Conservation (phyloP, 2,329 filamentous ascomycete species). For the Diplodia corticola region DNA sequence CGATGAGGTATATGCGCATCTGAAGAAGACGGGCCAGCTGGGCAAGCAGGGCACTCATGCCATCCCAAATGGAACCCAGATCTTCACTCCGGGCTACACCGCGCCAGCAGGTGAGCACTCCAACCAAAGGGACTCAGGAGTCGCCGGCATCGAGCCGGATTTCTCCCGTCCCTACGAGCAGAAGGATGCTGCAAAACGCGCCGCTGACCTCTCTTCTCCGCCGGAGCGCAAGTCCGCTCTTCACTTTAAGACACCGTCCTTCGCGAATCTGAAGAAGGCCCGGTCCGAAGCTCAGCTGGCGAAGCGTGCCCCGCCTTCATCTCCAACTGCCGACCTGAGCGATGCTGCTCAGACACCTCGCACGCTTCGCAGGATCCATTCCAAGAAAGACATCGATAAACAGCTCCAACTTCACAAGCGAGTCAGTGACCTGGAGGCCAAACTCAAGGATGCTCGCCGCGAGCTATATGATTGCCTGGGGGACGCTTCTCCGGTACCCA, state of each 20-base stretch:
- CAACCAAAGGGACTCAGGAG: slow-evolving; percentile 23
- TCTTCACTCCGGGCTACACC: slow-evolving; percentile 21
- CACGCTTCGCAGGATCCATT: slow-evolving; percentile 49
- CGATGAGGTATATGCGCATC: slow-evolving; percentile 35
- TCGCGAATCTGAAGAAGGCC: slow-evolving; percentile 20
- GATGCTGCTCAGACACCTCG: slow-evolving; percentile 21
- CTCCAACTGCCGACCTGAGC: not conserved
- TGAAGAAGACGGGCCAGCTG: slow-evolving; percentile 37
- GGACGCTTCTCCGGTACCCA: slow-evolving; percentile 37
- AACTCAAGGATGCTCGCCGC: slow-evolving; percentile 56
- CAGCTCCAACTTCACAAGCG: slow-evolving; percentile 60
- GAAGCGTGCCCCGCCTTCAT: slow-evolving; percentile 24
- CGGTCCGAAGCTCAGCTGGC: slow-evolving; percentile 18
- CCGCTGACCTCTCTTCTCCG: slow-evolving; percentile 17
- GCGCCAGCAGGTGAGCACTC: slow-evolving; percentile 3
- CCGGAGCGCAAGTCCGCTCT: slow-evolving; percentile 22
- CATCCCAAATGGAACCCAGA: slow-evolving; percentile 26
- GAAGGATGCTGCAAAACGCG: slow-evolving; percentile 17
- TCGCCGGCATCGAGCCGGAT: slow-evolving; percentile 20
- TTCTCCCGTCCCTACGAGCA: slow-evolving; percentile 15
- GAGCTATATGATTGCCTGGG: slow-evolving; percentile 54
- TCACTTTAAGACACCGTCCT: slow-evolving; percentile 23
- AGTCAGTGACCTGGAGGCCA: slow-evolving; percentile 61
- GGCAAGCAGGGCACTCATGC: slow-evolving; percentile 35
- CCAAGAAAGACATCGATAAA: slow-evolving; percentile 58